Conservation (phyloP, 176 grass and related monocot species). For the sorghum (Sorghum bicolor) region DNA sequence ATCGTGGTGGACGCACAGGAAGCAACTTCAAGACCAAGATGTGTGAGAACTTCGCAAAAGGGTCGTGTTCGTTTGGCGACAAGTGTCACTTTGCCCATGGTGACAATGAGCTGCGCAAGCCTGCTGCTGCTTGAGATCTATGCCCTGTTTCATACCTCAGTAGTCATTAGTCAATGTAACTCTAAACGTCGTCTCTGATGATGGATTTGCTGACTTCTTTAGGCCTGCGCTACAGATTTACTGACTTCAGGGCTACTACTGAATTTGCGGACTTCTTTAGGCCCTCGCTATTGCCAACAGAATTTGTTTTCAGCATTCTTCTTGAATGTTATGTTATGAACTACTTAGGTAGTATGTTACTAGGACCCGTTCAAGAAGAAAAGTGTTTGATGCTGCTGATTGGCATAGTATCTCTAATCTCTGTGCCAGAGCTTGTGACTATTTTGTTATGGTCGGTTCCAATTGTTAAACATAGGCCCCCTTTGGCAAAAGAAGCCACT, state of each 20-base stretch:
- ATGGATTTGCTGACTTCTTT: constrained; percentile 23
- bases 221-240: neutral
- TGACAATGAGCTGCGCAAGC: constrained; percentile 54
- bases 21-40: constrained; percentile 84
- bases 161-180: constrained; percentile 20
- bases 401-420: neutral
- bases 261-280: constrained; percentile 12
- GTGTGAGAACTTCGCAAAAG: constrained; percentile 70
- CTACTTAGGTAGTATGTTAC: neutral
- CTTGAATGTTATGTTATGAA: neutral
- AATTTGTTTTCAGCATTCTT: neutral
- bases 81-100: constrained; percentile 85
- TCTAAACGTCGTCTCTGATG: neutral
- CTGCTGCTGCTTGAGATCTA: constrained; percentile 24
- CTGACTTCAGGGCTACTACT: neutral
- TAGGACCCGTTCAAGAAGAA: neutral
- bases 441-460: neutral
- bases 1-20: constrained; percentile 13
- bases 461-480: neutral
- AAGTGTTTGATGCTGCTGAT: neutral
- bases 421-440: neutral
- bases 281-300: neutral
- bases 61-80: constrained; percentile 64
- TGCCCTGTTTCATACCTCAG: neutral
- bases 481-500: too few relatives aligned